A percentile compares a stretch with the other conserved stretches of the same genome.
Conservation (phyloP, 495 filamentous ascomycete species). For the Penicillium herquei region DNA sequence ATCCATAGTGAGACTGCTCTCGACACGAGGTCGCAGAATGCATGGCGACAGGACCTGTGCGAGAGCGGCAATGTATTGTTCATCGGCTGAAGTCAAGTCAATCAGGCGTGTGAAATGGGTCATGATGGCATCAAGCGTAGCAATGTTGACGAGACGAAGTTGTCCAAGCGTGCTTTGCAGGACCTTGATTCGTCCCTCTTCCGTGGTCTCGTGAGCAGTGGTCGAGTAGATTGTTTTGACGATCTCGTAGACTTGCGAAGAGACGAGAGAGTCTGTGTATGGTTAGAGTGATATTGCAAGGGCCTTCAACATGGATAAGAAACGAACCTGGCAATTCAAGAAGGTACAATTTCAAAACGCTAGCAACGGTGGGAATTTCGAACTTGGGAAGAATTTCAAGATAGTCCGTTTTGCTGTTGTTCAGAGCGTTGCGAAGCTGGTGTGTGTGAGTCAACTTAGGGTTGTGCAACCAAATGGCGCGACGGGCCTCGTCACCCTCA, state of each 20-base stretch:
- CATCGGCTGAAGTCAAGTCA: slow-evolving; percentile 93
- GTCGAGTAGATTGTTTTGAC: slow-evolving; percentile 89
- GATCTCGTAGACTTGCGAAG: slow-evolving; percentile 98
- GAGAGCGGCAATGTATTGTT: slow-evolving; percentile 74
- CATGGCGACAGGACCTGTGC: slow-evolving; percentile 80
- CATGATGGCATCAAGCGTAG: slow-evolving; percentile 94
- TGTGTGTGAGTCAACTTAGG: slow-evolving; percentile 85
- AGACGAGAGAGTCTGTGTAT: slow-evolving; percentile 82
- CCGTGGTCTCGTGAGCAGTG: slow-evolving; percentile 67
- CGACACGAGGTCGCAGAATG: slow-evolving; percentile 79
- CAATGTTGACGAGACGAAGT: slow-evolving; percentile 94
- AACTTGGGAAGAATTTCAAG: slow-evolving; percentile 76
- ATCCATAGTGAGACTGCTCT: slow-evolving; percentile 89
- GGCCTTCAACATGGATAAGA: slow-evolving; percentile 2
- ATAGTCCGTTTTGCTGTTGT: slow-evolving; percentile 82
- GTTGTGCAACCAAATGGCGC: slow-evolving; percentile 91
- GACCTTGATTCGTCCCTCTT: slow-evolving; percentile 81
- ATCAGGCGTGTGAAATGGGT: slow-evolving; percentile 97
- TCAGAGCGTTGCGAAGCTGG: slow-evolving; percentile 74
- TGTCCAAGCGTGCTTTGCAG: slow-evolving; percentile 95
- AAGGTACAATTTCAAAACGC: slow-evolving; percentile 91
- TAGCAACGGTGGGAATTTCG: slow-evolving; percentile 91
- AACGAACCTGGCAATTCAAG: slow-evolving; percentile 87
- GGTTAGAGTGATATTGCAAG: slow-evolving; percentile 5
- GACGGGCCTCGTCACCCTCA: slow-evolving; percentile 91